Base-by-base conservation (phyloP, 352 stramenopile genomes). In the Salisapilia sapeloensis region DNA sequence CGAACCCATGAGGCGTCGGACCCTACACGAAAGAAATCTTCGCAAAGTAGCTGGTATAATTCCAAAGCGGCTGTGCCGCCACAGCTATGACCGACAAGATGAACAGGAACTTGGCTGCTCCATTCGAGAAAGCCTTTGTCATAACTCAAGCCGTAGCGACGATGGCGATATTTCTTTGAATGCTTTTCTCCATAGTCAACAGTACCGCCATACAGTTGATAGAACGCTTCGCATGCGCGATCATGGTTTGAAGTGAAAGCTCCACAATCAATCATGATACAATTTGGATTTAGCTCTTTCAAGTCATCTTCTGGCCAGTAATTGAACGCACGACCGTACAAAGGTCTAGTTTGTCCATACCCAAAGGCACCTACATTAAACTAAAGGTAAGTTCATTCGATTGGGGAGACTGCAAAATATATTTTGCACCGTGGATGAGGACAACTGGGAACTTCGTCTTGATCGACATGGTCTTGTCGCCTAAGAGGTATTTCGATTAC, bases 101-200 rank as follows among this genome's bases (percentile, higher is more conserved):
- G 65, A 4, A 82, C 44, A 0, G 70, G 63, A 21, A 74, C 56
- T 2, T 43, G 16, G 2, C 43, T 50, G 42, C 53, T 77, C 62
- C 65, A 82, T 0, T 46, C 20, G 0, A 55, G 50, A 23, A 62
- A 19, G 3, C 50, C 22, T 5, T 21, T 42, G 3, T 40, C 24
- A 17, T 58, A 72, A 8, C 49, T 61, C 21, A 48, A 42, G 0
- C 66, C 66, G 42, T 52, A 79, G 11, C 62, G 62, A n/a, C 43
- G 25, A 26, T 82, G 66, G 4, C 48, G 37, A n/a, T n/a, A n/a
- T 3, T 12, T n/a, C 17, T 33, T 30, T 6, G 57, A 29, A 33
- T 82, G 66, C 13, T 56, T 35, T 17, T 69, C 46, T 7, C 66
- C 66, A 20, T 82, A 82, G 50, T 82, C 63, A 12, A 80, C 63